Percentiles rank a stretch among this genome's conserved stretches.
Conservation (phyloP, 345 rosid species). For the Mallotus nudiflorus region DNA sequence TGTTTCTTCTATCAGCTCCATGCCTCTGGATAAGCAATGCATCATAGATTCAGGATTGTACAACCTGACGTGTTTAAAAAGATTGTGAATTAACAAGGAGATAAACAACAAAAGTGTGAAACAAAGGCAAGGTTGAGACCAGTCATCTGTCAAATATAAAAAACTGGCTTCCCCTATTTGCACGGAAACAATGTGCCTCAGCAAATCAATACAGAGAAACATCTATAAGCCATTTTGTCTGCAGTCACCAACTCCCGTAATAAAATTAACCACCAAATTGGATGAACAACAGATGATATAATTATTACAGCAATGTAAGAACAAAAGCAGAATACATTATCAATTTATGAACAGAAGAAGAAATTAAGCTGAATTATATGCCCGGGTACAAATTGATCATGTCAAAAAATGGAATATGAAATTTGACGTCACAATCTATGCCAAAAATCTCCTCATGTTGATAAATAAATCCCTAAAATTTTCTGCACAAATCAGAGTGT, state of each 20-base stretch:
- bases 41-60: too few species aligned
- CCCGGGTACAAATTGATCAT: constrained; percentile 16
- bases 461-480: constrained; percentile 9
- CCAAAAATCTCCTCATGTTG: constrained; percentile 17
- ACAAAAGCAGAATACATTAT: constrained; percentile 19
- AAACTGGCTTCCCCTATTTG: not conserved
- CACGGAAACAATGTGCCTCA: not conserved
- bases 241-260: too few species aligned
- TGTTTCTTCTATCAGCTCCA: too few species aligned
- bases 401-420: constrained; percentile 29
- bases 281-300: constrained; percentile 16
- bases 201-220: not conserved
- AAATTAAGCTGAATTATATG: constrained; percentile 16
- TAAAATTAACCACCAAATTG: too few species aligned
- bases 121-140: too few species aligned
- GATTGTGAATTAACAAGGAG: not conserved
- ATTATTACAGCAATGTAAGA: constrained; percentile 12
- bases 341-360: constrained; percentile 14
- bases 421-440: constrained; percentile 14
- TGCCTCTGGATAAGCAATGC: too few species aligned
- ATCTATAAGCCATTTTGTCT: not conserved
- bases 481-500: constrained; percentile 16
- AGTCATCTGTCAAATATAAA: too few species aligned
- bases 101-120: not conserved
- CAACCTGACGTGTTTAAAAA: too few species aligned